Conservation (phyloP, 1,139 yeast species). For the Suhomyces guaymorum region DNA sequence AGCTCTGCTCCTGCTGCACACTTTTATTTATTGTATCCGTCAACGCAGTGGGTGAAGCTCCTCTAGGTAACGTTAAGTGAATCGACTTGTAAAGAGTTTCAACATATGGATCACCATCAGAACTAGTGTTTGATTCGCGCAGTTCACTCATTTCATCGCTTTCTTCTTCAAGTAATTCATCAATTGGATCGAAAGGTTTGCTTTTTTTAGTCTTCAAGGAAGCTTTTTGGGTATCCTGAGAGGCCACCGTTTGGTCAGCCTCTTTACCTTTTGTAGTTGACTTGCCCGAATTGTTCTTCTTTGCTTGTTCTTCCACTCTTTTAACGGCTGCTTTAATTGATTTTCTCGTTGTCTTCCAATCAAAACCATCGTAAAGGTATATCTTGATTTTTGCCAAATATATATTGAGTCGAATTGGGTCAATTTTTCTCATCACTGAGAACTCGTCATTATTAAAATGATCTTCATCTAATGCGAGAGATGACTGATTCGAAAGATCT, state of each 20-base stretch:
- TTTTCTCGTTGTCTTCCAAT: conserved; percentile 79
- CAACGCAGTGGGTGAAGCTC: conserved; percentile 47
- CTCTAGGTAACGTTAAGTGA: conserved; percentile 61
- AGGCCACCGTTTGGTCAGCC: conserved; percentile 5
- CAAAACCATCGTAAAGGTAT: conserved; percentile 85
- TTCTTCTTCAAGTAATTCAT: conserved; percentile 7
- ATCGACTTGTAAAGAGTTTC: conserved; percentile 75
- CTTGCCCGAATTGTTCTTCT: conserved; percentile 6
- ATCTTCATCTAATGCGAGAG: conserved; percentile 37
- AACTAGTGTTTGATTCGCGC: conserved; percentile 23
- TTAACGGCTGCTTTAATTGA: conserved; percentile 65
- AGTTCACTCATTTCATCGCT: conserved; percentile 14
- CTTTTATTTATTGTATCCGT: conserved; percentile 54
- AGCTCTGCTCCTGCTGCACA: conserved; percentile 32
- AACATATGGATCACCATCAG: conserved; percentile 48
- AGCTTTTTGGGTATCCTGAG: too few species aligned
- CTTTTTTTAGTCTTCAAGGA: too few species aligned
- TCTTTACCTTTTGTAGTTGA: conserved; percentile 20
- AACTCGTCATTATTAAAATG: conserved; percentile 41
- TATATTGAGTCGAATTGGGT: conserved; percentile 34
- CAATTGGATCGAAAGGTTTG: background rate
- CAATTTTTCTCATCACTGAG: conserved; percentile 14
- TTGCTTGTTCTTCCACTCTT: conserved; percentile 54
- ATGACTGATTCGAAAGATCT: conserved; percentile 4
- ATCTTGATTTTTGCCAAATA: conserved; percentile 46